phyloP scores from a whole-genome alignment of 1,284 basidiomycete genomes.

The Hypsizygus ulmarius region DNA sequence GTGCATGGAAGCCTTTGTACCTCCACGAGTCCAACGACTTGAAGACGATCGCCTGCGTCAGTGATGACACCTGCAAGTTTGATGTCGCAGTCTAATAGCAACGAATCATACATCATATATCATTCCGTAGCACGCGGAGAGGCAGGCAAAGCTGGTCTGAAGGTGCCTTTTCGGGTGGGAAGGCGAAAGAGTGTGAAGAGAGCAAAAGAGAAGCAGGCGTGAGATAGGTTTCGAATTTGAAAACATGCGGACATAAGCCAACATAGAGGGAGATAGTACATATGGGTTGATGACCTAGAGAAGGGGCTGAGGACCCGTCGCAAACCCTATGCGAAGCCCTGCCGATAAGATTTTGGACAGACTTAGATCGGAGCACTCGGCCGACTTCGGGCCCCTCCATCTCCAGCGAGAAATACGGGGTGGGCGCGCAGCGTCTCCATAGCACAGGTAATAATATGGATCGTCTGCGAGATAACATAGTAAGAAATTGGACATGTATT shows the following conservation, averaged over 20 bases:
- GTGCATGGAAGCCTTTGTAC: conserved; percentile 71
- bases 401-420: conserved; percentile 83
- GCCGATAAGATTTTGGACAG: conserved; percentile 85
- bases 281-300: conserved; percentile 73
- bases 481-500: neutral
- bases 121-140: neutral
- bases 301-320: conserved; percentile 73
- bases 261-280: conserved; percentile 38
- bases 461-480: conserved; percentile 49
- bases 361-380: conserved; percentile 80
- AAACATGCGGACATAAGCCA: neutral
- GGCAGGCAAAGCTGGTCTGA: conserved; percentile 5
- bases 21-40: conserved; percentile 72
- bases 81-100: conserved; percentile 56
- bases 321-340: conserved; percentile 80
- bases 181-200: too few species aligned
- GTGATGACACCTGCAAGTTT: conserved; percentile 78
- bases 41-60: conserved; percentile 76
- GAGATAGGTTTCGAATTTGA: neutral
- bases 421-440: conserved; percentile 56
- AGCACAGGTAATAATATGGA: conserved; percentile 75
- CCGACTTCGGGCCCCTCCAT: conserved; percentile 57
- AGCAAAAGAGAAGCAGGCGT: too few species aligned
- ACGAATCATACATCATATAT: too few species aligned
- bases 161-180: too few species aligned